Evolutionary conservation across 305 asterid genomes (phyloP).

Genomic region (Fraxinus dipetala): DNA sequence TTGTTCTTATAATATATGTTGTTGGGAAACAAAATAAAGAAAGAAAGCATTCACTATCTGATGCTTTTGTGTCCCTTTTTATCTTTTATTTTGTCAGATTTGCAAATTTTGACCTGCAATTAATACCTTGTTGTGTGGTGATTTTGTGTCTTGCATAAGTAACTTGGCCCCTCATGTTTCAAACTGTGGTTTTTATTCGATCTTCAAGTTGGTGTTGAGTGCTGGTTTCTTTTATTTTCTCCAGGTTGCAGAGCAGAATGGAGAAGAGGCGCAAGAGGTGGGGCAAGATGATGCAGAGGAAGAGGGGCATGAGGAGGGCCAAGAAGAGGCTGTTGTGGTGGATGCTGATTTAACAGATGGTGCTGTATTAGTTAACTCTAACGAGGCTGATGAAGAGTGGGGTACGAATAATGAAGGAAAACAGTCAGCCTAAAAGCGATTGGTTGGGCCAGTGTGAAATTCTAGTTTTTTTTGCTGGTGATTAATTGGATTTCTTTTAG

Average conservation of each 20-base stretch:
- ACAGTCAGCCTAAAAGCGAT: slow-evolving; percentile 84
- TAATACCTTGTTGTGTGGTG: neutral
- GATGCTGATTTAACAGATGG: slow-evolving; percentile 89
- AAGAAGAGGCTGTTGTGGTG: slow-evolving; percentile 73
- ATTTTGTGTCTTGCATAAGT: neutral
- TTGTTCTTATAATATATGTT: neutral
- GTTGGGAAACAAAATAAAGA: neutral
- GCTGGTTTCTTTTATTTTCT: neutral
- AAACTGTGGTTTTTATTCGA: neutral
- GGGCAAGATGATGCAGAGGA: slow-evolving; percentile 42
- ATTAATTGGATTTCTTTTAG: slow-evolving; percentile 63
- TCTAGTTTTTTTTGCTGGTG: slow-evolving; percentile 79
- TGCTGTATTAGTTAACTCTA: slow-evolving; percentile 70
- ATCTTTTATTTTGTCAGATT: neutral
- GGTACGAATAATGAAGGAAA: slow-evolving; percentile 90
- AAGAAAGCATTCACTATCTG: neutral
- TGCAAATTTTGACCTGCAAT: neutral
- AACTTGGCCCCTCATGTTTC: neutral
- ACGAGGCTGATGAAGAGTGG: slow-evolving; percentile 90
- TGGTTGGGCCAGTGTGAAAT: slow-evolving; percentile 70
- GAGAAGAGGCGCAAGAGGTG: slow-evolving; percentile 45
- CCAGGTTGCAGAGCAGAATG: slow-evolving; percentile 56
- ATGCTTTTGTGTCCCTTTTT: neutral
- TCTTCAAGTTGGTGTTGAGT: slow-evolving; percentile 19
- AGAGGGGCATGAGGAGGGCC: slow-evolving; percentile 54